phyloP scores from a whole-genome alignment of 345 rosid species.

The Carallia pectinifolia region DNA sequence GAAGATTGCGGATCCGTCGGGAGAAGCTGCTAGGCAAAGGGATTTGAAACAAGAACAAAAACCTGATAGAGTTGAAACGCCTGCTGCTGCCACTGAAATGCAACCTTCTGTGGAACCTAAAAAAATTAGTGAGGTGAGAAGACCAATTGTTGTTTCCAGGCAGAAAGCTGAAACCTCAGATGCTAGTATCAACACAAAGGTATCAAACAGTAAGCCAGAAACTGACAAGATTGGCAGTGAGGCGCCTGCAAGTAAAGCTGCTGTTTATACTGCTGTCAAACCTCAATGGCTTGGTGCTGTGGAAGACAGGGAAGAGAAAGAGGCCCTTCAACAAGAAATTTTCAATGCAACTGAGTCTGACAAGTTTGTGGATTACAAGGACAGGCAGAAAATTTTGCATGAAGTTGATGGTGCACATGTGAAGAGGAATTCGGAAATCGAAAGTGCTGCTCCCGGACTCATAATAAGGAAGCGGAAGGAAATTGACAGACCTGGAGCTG shows the following conservation, averaged over 20 bases:
- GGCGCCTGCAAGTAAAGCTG: slow-evolving; percentile 36
- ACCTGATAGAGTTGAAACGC: slow-evolving; percentile 34
- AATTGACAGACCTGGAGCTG: slow-evolving; percentile 36
- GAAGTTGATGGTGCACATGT: slow-evolving; percentile 16
- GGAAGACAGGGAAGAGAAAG: slow-evolving; percentile 41
- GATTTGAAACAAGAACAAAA: slow-evolving; percentile 45
- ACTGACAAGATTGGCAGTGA: slow-evolving; percentile 34
- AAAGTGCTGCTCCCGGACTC: slow-evolving; percentile 62
- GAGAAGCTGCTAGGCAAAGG: slow-evolving; percentile 71
- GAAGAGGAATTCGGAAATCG: slow-evolving; percentile 37
- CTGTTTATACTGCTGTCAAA: slow-evolving; percentile 51
- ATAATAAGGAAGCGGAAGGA: slow-evolving; percentile 77
- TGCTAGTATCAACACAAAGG: slow-evolving; percentile 7
- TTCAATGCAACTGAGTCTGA: slow-evolving; percentile 40
- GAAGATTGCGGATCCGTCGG: slow-evolving; percentile 90
- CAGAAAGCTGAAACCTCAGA: slow-evolving; percentile 33
- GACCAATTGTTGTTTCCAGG: slow-evolving; percentile 29
- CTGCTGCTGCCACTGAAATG: slow-evolving; percentile 31
- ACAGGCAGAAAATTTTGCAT: slow-evolving; percentile 56
- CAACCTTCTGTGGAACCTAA: slow-evolving; percentile 30
- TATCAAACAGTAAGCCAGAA: slow-evolving; percentile 36
- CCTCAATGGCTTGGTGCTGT: slow-evolving; percentile 98
- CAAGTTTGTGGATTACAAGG: slow-evolving; percentile 81
- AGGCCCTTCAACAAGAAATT: slow-evolving; percentile 38
- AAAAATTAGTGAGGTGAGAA: slow-evolving; percentile 26